Conservation (phyloP, 192 early-diverging fungal genomes). For the Coemansia biformis region DNA sequence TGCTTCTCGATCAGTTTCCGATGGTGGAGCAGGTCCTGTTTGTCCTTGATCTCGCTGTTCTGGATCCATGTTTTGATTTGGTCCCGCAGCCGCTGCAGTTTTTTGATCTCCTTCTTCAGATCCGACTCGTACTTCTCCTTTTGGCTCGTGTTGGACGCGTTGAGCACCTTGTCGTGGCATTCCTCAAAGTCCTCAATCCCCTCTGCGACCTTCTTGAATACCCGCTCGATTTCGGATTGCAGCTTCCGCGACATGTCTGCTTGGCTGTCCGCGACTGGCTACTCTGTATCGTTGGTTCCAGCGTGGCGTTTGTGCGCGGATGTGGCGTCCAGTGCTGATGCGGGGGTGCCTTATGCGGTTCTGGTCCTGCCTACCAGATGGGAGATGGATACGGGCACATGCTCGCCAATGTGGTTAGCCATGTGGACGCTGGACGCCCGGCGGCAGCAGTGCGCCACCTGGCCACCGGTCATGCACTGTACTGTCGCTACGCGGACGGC, state of each 20-base stretch:
- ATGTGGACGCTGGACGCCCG: no score
- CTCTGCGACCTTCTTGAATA: conserved; percentile 90
- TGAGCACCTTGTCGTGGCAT: conserved; percentile 82
- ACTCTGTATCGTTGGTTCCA: conserved; percentile 5
- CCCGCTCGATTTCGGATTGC: conserved; percentile 84
- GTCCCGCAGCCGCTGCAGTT: conserved; percentile 90
- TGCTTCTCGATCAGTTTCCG: conserved; percentile 93
- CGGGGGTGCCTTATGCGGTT: no score
- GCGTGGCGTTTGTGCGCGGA: no score
- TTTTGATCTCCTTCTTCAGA: conserved; percentile 99
- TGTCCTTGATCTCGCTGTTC: conserved; percentile 96
- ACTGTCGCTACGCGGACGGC: no score
- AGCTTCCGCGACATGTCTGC: conserved; percentile 39
- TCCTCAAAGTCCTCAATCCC: conserved; percentile 93
- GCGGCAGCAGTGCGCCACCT: no score
- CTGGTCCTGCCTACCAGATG: no score
- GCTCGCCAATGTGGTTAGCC: no score
- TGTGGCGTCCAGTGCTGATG: no score
- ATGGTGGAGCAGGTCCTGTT: conserved; percentile 80
- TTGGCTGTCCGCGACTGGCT: neutral
- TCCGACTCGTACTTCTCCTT: conserved; percentile 97
- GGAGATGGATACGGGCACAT: no score
- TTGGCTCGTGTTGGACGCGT: conserved; percentile 75
- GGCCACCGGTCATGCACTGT: no score
- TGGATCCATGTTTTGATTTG: conserved; percentile 98